Base-by-base conservation (phyloP, 2,329 filamentous ascomycete genomes). In the Sporothrix euskadiensis region DNA sequence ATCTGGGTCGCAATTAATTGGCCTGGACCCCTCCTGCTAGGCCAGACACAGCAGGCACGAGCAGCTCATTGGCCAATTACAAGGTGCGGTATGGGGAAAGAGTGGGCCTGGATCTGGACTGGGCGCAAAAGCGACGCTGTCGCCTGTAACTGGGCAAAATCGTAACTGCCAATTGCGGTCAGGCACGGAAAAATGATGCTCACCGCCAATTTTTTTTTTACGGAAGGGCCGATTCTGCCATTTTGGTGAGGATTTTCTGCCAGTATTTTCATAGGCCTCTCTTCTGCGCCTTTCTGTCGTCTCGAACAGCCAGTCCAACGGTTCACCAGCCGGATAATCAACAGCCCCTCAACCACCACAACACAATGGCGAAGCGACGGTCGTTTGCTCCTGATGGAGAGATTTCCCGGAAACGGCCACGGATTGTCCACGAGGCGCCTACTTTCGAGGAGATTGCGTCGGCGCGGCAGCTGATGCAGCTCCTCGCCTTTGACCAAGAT, bases 401-500 rank as follows among this genome's bases (percentile, higher is more conserved):
- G 7, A 82, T 80, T 44, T 82, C 83, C 41, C 82, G 85, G 32
- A 89, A 89, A 79, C 85, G 87, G 75, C 85, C 85, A 75, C 88
- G 88, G 79, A 81, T 87, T n/a, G 82, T 85, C 5, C 86, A 89
- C 76, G 86, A 89, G 73, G 81, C 85, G 1, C 87, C 88, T 16
- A 86, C 88, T 1, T 87, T 86, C 12, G 89, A 91, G 76, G 88
- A 91, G 52, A 85, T 93, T 65, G 83, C 85, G 68, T 89, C 89
- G 52, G 86, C 87, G 75, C 86, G 88, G 71, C 91, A 96, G 79
- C 84, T 96, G 74, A 88, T 87, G 78, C 86, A 89, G 74, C 84
- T 94, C 61, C 85, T 96, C 56, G 82, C 85, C 72, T 94, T 94
- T 79, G 86, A 92, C 76, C 91, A 94, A 81, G 90, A 94, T 80